Evolutionary conservation across 1,284 basidiomycete species (phyloP).

Genomic region (Sporisorium exsertum): DNA sequence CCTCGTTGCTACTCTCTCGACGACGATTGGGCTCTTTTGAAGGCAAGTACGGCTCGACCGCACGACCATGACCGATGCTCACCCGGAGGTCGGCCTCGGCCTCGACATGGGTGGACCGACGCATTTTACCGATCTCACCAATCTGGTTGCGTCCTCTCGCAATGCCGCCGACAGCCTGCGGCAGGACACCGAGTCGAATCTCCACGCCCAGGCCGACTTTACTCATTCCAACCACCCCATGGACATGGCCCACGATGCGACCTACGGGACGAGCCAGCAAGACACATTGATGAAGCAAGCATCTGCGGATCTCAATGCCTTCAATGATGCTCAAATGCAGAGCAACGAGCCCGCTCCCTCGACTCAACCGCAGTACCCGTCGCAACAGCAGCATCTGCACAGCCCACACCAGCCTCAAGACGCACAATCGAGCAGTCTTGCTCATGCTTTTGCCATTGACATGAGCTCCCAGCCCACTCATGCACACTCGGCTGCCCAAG

Average conservation of each 20-base stretch:
- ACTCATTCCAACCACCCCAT: constrained; percentile 7
- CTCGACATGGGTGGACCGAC: constrained; percentile 25
- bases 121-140: constrained; percentile 45
- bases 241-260: not conserved
- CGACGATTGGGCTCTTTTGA: not conserved
- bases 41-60: not conserved
- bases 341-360: not conserved
- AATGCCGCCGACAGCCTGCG: not conserved
- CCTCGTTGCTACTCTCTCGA: not conserved
- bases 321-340: not conserved
- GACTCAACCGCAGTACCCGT: not conserved
- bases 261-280: constrained; percentile 19
- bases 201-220: constrained; percentile 3
- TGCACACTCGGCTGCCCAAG: not conserved
- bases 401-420: not conserved
- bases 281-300: constrained; percentile 21
- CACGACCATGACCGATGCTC: constrained; percentile 18
- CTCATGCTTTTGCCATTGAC: constrained; percentile 18
- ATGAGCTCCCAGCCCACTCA: constrained; percentile 3
- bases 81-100: constrained; percentile 21
- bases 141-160: constrained; percentile 16
- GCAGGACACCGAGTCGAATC: not conserved
- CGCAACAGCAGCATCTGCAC: constrained; percentile 9
- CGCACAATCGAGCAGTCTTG: constrained; percentile 10
- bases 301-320: constrained; percentile 5